Conservation (phyloP, 257 asterid genomes). For the Solanum dulcamara region DNA sequence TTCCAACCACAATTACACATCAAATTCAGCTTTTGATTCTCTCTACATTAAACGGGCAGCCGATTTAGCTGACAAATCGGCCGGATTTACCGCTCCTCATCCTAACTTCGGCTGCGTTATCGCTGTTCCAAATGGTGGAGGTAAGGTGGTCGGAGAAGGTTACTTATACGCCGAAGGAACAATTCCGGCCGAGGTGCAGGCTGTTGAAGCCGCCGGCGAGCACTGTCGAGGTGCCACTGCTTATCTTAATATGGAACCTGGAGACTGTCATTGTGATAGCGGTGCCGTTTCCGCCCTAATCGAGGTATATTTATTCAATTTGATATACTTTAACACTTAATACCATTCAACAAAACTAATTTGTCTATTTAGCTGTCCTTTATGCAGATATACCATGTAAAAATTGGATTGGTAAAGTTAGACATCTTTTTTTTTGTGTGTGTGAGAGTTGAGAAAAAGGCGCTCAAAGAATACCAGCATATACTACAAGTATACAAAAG, state of each 20-base stretch:
- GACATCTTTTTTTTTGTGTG: background rate
- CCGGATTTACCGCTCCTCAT: constrained; percentile 90
- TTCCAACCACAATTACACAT: background rate
- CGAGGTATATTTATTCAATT: constrained; percentile 31
- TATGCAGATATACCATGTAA: background rate
- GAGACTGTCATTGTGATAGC: constrained; percentile 54
- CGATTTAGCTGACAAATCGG: constrained; percentile 77
- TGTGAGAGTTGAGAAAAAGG: background rate
- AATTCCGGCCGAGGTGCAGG: constrained; percentile 67
- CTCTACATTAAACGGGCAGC: constrained; percentile 69
- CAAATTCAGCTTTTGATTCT: constrained; percentile 29
- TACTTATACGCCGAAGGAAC: constrained; percentile 88
- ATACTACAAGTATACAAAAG: background rate
- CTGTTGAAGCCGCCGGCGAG: constrained; percentile 70
- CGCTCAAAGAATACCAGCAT: background rate
- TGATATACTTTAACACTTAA: background rate
- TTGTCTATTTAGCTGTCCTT: background rate
- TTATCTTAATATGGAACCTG: constrained; percentile 91
- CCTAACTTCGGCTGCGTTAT: constrained; percentile 92
- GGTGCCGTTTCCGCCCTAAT: constrained; percentile 60
- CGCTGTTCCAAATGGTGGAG: constrained; percentile 16
- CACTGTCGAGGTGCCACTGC: constrained; percentile 75
- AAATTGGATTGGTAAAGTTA: background rate
- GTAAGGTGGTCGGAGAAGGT: constrained; percentile 69
- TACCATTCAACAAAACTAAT: background rate